These are phyloP conservation scores for Mitragyna speciosa DNA, from an alignment of 257 asterid genomes.

Conservation along the genomic window DNA sequence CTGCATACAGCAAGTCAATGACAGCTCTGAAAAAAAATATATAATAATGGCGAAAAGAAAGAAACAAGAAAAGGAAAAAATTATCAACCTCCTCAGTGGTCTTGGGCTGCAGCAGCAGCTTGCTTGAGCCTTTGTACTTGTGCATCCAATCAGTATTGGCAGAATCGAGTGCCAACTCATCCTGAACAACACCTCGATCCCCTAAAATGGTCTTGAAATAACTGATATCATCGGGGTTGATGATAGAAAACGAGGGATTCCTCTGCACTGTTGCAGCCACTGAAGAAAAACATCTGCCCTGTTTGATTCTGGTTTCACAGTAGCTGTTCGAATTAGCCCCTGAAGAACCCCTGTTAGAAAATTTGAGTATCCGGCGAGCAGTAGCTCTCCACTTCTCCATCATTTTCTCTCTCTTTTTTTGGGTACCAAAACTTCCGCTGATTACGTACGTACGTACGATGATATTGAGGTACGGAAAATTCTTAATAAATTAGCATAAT, in stretches of 20 bases:
- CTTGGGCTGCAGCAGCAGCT: conserved; percentile 81
- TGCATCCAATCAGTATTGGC: conserved; percentile 95
- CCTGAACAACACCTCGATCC: conserved; percentile 81
- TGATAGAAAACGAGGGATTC: conserved; percentile 53
- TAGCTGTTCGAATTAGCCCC: conserved; percentile 29
- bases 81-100: conserved; percentile 63
- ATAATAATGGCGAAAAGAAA: neutral
- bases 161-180: conserved; percentile 66
- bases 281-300: conserved; percentile 50
- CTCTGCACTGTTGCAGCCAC: conserved; percentile 46
- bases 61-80: neutral
- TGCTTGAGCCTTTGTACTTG: conserved; percentile 82
- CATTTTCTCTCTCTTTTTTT: too few species aligned
- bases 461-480: too few species aligned
- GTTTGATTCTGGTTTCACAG: conserved; percentile 24
- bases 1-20: conserved; percentile 34
- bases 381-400: conserved; percentile 58
- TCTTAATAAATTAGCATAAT: too few species aligned
- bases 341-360: conserved; percentile 31
- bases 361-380: conserved; percentile 41
- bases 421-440: too few species aligned
- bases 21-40: neutral
- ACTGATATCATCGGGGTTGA: conserved; percentile 66
- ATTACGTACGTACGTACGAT: too few species aligned
- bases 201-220: conserved; percentile 76